Conservation (phyloP, 2,329 filamentous ascomycete genomes). For the Talaromyces sp. region DNA sequence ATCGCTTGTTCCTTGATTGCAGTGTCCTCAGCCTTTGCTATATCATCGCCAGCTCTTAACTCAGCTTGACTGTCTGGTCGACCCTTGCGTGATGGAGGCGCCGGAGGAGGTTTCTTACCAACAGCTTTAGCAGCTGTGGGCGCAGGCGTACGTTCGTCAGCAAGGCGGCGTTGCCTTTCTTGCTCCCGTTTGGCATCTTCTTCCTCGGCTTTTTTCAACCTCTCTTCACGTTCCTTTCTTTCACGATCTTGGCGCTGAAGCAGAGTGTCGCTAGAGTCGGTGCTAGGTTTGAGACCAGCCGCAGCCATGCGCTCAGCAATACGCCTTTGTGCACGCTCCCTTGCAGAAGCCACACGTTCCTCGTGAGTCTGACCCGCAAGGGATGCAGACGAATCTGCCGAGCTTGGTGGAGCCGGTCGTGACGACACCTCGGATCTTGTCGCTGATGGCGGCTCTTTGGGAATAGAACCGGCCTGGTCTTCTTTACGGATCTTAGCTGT, state of each 20-base stretch:
- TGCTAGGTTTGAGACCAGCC: constrained; percentile 79
- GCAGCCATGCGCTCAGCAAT: constrained; percentile 96
- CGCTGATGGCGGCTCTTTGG: constrained; percentile 19
- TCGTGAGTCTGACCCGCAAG: constrained; percentile 84
- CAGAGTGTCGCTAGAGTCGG: constrained; percentile 73
- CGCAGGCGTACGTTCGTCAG: constrained; percentile 67
- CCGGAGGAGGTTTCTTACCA: constrained; percentile 68
- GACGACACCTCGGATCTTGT: constrained; percentile 24
- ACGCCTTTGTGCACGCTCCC: constrained; percentile 91
- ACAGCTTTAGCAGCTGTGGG: constrained; percentile 53
- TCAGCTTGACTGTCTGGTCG: constrained; percentile 58
- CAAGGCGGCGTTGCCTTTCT: constrained; percentile 77
- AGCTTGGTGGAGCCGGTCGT: constrained; percentile 45
- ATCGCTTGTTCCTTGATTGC: constrained; percentile 54
- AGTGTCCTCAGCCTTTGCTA: constrained; percentile 60
- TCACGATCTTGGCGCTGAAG: constrained; percentile 86
- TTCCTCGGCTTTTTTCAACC: constrained; percentile 83
- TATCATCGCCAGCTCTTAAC: constrained; percentile 52
- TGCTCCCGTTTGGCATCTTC: constrained; percentile 86
- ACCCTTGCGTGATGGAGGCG: constrained; percentile 68
- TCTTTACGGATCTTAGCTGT: constrained; percentile 65
- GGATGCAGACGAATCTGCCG: constrained; percentile 62
- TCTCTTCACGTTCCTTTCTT: constrained; percentile 78
- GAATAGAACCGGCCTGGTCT: constrained; percentile 43
- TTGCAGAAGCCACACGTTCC: constrained; percentile 91